Percentiles rank a stretch among this genome's conserved stretches.
Evolutionary conservation across 176 grass and related monocot genomes (phyloP).

Genomic region (Oryza officinalis): DNA sequence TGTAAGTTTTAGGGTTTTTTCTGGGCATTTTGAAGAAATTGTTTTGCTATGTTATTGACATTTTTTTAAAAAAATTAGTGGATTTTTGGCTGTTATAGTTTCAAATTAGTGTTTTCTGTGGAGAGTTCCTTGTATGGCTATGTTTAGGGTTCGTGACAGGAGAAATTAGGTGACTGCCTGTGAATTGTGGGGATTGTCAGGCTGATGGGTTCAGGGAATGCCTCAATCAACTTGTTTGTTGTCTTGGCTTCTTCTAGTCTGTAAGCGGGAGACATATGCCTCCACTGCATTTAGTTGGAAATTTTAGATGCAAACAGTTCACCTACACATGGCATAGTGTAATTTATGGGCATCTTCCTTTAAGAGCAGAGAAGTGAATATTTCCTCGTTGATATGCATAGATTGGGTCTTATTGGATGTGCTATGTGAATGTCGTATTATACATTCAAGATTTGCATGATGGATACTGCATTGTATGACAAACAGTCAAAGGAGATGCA

Average conservation of each 20-base stretch:
- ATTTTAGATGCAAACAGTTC: slow-evolving; percentile 1
- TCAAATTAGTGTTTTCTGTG: not conserved
- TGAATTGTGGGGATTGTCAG: not conserved
- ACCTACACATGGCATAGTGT: not conserved
- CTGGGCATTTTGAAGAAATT: not conserved
- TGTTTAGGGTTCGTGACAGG: not conserved
- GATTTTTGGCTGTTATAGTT: not conserved
- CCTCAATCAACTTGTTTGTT: not conserved
- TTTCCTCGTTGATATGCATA: not conserved
- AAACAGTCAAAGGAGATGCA: not conserved
- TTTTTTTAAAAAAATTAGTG: not conserved
- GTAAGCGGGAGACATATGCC: not conserved
- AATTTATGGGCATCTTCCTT: not conserved
- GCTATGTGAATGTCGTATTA: not conserved
- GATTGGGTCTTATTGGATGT: not conserved
- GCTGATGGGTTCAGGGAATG: not conserved
- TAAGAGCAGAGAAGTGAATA: not conserved
- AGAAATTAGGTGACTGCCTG: not conserved
- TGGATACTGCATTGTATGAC: not conserved
- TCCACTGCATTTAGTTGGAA: not conserved
- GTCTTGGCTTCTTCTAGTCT: not conserved
- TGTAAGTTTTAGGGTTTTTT: not conserved
- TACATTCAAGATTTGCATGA: not conserved
- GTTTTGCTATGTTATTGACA: not conserved
- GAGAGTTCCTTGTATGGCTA: not conserved